Conservation (phyloP, 1,139 yeast genomes). For the Scheffersomyces stambukii region DNA sequence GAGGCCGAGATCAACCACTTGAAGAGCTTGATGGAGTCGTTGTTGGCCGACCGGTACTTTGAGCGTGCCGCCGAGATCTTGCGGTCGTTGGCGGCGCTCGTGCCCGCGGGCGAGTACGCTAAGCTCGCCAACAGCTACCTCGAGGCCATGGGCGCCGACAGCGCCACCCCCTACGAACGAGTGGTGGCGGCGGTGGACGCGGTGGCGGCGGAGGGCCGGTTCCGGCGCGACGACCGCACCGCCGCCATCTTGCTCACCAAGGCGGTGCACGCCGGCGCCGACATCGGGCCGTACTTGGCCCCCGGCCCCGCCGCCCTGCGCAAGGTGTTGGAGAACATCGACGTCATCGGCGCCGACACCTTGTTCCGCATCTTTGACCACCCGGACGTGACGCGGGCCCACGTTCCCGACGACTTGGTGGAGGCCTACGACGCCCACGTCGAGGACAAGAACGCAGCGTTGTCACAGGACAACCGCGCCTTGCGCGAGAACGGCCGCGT, state of each 20-base stretch:
- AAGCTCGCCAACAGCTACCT: conserved; percentile 36
- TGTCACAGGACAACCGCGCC: conserved; percentile 23
- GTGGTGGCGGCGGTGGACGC: conserved; percentile 26
- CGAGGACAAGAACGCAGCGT: conserved; percentile 10
- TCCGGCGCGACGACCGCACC: conserved; percentile 43
- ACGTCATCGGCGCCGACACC: conserved; percentile 65
- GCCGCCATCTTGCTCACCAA: conserved; percentile 36
- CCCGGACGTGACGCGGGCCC: conserved; percentile 19
- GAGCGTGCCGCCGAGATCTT: conserved; percentile 70
- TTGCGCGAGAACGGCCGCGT: conserved; percentile 21
- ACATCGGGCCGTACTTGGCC: conserved; percentile 1
- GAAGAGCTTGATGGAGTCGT: conserved; percentile 10
- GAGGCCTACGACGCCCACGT: conserved; percentile 21
- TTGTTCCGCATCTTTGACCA: conserved; percentile 38
- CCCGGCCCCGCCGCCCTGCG: conserved; percentile 11
- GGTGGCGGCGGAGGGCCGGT: conserved; percentile 24
- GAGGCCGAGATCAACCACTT: conserved; percentile 8
- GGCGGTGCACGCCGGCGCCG: conserved; percentile 5
- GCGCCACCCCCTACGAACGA: conserved; percentile 19
- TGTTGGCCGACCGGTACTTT: conserved; percentile 57
- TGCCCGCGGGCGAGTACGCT: conserved; percentile 23
- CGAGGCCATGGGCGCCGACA: conserved; percentile 30
- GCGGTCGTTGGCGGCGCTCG: conserved; percentile 46
- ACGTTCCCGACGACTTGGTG: conserved; percentile 33
- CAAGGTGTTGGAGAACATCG: conserved; percentile 59